Evolutionary conservation across 2,329 filamentous ascomycete species (phyloP), one percentile per base, ranked within the genome.

Genomic region (Botrytis fragariae): DNA sequence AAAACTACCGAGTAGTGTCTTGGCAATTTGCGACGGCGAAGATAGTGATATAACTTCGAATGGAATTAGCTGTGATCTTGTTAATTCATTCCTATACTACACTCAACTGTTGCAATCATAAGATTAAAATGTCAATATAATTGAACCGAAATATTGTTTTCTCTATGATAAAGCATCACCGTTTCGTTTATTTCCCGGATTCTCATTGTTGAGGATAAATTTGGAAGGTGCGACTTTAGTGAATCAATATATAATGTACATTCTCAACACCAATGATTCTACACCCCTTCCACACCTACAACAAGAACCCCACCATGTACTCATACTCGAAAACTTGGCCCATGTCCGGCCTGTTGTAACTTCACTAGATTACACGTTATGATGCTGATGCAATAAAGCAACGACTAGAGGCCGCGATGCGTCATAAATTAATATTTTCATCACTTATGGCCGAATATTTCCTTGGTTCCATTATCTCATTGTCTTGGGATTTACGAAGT

Each of bases 51-150:
- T 7, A 18, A n/a, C 3, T 7, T 57, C 0, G 10, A n/a, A 39
- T 9, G 6, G 14, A 4, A 16, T 18, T 18, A 3, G 6, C 12
- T 1, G 3, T n/a, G 20, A 14, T 37, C 8, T 4, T 22, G 10
- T 39, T 22, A 12, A 61, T 5, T n/a, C 3, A 39, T 9, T 2
- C 6, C 25, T 9, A 18, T 4, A 4, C 12, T 5, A 51, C 25
- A 51, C 42, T 45, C 4, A 54, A 8, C 5, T 54, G 1, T 54
- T 54, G 12, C 5, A 16, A n/a, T n/a, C 1, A 7, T 16, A 6
- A 54, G 5, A n/a, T 54, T n/a, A 0, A 54, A n/a, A n/a, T 18
- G 6, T 29, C 51, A 10, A 32, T 29, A 9, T 18, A 57, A 57
- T 57, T 29, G 3, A 32, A 32, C n/a, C 51, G 16, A 9, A 0